phyloP scores from a whole-genome alignment of 2,329 filamentous ascomycete genomes.

The Emergomyces africanus region DNA sequence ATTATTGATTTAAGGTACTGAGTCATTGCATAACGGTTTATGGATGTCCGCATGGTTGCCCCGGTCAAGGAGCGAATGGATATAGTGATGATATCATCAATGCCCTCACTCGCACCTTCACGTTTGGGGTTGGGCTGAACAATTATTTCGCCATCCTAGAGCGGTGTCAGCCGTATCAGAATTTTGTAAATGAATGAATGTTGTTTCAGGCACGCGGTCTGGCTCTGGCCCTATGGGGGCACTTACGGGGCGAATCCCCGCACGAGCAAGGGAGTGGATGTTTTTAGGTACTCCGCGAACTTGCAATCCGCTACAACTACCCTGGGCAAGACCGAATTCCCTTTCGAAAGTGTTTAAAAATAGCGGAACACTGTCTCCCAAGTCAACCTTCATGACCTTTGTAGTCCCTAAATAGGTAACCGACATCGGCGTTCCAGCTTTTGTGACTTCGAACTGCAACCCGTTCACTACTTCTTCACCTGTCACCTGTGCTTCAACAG shows the following conservation, averaged over 20 bases:
- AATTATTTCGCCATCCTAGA: not conserved
- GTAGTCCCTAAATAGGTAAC: not conserved
- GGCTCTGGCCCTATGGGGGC: not conserved
- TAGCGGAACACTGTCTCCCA: not conserved
- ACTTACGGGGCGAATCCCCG: not conserved
- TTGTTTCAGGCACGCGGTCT: too few relatives aligned
- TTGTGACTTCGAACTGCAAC: constrained; percentile 35
- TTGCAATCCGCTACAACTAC: not conserved
- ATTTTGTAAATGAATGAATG: not conserved
- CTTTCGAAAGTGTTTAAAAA: not conserved
- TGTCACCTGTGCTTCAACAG: constrained; percentile 35
- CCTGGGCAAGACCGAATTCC: not conserved
- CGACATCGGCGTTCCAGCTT: constrained; percentile 4
- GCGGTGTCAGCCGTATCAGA: not conserved
- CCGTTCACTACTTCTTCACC: constrained; percentile 30
- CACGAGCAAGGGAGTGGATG: not conserved
- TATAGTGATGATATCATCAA: not conserved
- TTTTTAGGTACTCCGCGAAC: not conserved
- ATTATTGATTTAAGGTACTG: constrained; percentile 5
- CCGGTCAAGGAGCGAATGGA: constrained; percentile 7
- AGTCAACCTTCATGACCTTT: not conserved
- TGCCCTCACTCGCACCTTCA: not conserved
- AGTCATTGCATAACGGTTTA: not conserved
- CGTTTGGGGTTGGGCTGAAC: not conserved
- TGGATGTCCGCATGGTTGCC: constrained; percentile 2